Conservation (phyloP, 441 rosid genomes). For the Hura crepitans region DNA sequence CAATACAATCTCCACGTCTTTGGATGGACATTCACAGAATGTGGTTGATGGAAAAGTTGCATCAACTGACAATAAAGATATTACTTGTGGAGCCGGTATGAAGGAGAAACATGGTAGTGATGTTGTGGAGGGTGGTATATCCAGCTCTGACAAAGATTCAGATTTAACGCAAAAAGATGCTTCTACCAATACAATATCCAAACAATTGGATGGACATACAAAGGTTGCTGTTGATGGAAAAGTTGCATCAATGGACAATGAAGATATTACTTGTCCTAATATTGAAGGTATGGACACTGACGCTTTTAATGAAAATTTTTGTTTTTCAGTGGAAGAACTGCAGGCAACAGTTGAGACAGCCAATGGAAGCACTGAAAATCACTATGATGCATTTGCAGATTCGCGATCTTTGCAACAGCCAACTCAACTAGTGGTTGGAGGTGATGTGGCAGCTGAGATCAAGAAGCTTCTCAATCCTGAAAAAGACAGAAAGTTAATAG, state of each 20-base stretch:
- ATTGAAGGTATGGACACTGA: slow-evolving; percentile 43
- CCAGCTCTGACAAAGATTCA: slow-evolving; percentile 18
- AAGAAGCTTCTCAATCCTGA: slow-evolving; percentile 27
- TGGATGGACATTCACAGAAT: slow-evolving; percentile 4
- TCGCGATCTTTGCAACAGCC: slow-evolving; percentile 23
- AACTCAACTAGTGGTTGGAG: slow-evolving; percentile 27
- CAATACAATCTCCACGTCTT: too few species aligned
- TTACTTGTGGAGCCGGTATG: slow-evolving; percentile 14
- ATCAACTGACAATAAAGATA: too few species aligned
- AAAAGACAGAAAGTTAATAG: slow-evolving; percentile 9
- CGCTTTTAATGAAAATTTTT: slow-evolving; percentile 39
- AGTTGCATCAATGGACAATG: slow-evolving; percentile 27
- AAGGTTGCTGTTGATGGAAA: slow-evolving; percentile 31
- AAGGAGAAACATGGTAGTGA: slow-evolving; percentile 11
- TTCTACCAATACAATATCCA: slow-evolving; percentile 17
- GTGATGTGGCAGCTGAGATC: slow-evolving; percentile 17
- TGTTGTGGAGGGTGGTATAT: slow-evolving; percentile 14
- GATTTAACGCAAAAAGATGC: slow-evolving; percentile 15
- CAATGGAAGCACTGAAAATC: slow-evolving; percentile 37
- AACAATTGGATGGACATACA: slow-evolving; percentile 26
- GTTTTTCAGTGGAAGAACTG: slow-evolving; percentile 44
- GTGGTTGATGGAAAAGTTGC: slow-evolving; percentile 19
- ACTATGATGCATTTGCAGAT: slow-evolving; percentile 41
- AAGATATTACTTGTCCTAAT: slow-evolving; percentile 28
- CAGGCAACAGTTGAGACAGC: slow-evolving; percentile 31